Conservation (phyloP, 23 red algal species). For the Cyanidiococcus yangmingshanensis region DNA sequence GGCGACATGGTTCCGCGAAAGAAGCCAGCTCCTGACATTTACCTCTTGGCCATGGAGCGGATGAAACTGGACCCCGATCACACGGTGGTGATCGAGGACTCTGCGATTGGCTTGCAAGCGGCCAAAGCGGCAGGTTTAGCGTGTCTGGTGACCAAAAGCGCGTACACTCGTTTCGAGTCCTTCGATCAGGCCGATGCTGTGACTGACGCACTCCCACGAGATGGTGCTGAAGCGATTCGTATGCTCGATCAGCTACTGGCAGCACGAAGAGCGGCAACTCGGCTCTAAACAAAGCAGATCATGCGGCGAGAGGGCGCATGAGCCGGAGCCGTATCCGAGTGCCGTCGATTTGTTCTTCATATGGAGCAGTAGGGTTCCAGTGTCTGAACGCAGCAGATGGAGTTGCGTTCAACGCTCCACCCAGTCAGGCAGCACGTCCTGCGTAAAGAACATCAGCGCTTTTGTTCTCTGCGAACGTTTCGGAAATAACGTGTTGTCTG, state of each 20-base stretch:
- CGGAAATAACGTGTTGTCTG: too few species aligned
- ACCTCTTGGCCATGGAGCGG: slow-evolving; percentile 47
- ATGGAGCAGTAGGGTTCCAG: too few species aligned
- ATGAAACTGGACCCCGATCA: slow-evolving; percentile 39
- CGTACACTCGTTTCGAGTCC: slow-evolving; percentile 59
- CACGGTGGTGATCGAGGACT: slow-evolving; percentile 59
- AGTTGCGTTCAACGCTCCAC: too few species aligned
- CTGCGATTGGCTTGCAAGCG: slow-evolving; percentile 48
- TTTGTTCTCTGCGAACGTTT: too few species aligned
- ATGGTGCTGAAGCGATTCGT: slow-evolving; percentile 29
- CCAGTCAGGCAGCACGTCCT: too few species aligned
- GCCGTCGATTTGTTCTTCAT: too few species aligned
- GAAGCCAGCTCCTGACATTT: slow-evolving; percentile 90
- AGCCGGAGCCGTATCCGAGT: too few species aligned
- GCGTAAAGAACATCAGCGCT: too few species aligned
- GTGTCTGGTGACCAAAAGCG: slow-evolving; percentile 56
- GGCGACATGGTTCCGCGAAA: slow-evolving; percentile 80
- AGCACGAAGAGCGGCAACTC: not conserved
- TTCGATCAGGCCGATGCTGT: slow-evolving; percentile 72
- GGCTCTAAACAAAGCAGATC: not conserved
- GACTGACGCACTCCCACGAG: slow-evolving; percentile 19
- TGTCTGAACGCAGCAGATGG: too few species aligned
- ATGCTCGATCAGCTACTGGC: slow-evolving; percentile 26
- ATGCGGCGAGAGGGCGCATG: too few species aligned
- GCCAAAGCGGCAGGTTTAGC: slow-evolving; percentile 54